These are phyloP conservation scores for Dalbergia oliveri DNA, from an alignment of 306 rosid species.

Conservation along the genomic window DNA sequence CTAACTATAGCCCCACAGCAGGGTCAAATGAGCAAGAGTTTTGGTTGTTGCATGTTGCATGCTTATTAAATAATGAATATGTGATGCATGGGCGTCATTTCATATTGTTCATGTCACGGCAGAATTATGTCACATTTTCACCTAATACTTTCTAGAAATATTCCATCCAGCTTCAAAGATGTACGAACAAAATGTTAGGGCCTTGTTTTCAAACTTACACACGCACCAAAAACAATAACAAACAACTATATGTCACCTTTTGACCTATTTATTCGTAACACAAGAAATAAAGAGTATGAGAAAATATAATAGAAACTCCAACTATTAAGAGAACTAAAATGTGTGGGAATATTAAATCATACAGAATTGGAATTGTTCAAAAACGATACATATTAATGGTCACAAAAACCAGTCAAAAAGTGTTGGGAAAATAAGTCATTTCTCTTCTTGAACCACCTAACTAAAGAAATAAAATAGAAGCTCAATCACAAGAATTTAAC, in stretches of 20 bases:
- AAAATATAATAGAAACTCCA: background rate
- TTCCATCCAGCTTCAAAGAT: conserved; percentile 16
- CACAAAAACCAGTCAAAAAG: conserved; percentile 16
- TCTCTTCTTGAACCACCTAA: too few species aligned
- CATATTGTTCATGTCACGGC: background rate
- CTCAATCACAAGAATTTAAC: too few species aligned
- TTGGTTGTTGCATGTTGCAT: too few species aligned
- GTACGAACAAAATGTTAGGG: conserved; percentile 23
- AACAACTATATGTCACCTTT: conserved; percentile 25
- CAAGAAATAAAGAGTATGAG: background rate
- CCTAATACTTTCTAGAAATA: conserved; percentile 32
- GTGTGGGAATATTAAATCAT: background rate
- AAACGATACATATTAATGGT: conserved; percentile 1
- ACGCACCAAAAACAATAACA: background rate
- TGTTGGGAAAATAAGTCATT: too few species aligned
- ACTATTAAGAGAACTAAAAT: background rate
- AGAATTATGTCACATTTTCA: background rate
- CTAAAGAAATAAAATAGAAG: too few species aligned
- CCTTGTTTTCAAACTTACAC: conserved; percentile 8
- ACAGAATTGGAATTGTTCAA: background rate
- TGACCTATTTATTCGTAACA: conserved; percentile 27
- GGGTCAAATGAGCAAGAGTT: too few species aligned
- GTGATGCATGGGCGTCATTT: conserved; percentile 2
- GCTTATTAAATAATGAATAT: background rate
- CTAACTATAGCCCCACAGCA: too few species aligned